Conservation (phyloP, 202 grass and related monocot genomes). For the Bolboschoenoplectus hybrid region DNA sequence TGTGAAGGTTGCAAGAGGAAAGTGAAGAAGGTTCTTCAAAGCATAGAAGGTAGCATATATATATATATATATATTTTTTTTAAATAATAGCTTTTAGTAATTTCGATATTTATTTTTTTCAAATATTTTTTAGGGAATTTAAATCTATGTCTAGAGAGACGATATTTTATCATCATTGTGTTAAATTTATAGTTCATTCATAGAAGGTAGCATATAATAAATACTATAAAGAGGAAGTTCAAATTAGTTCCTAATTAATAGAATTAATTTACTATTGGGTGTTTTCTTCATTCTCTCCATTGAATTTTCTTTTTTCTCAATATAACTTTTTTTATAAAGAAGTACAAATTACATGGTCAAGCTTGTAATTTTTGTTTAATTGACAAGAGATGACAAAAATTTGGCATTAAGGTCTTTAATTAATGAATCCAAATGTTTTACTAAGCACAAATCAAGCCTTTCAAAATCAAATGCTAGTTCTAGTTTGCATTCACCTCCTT, state of each 20-base stretch:
- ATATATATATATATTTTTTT: too few species aligned
- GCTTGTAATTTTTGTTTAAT: background rate
- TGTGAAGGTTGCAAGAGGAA: slow-evolving; percentile 98
- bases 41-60: slow-evolving; percentile 71
- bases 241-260: slow-evolving; percentile 1
- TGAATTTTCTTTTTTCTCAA: background rate
- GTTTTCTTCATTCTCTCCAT: background rate
- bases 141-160: too few species aligned
- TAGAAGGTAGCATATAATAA: slow-evolving; percentile 63
- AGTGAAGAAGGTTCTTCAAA: slow-evolving; percentile 91
- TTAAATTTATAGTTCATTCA: background rate
- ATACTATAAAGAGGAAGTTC: background rate
- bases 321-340: background rate
- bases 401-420: background rate
- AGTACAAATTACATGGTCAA: background rate
- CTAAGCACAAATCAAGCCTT: background rate
- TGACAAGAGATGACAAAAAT: background rate
- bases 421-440: background rate
- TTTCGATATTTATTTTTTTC: too few species aligned
- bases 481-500: background rate
- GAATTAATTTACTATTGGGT: background rate
- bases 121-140: too few species aligned
- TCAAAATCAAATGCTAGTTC: slow-evolving; percentile 22
- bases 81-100: too few species aligned
- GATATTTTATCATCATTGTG: too few species aligned